A percentile compares a stretch with the other conserved stretches of the same genome.
Evolutionary conservation across 1,139 yeast genomes (phyloP).

Genomic region (Zhuliangozyma blackwelliae): DNA sequence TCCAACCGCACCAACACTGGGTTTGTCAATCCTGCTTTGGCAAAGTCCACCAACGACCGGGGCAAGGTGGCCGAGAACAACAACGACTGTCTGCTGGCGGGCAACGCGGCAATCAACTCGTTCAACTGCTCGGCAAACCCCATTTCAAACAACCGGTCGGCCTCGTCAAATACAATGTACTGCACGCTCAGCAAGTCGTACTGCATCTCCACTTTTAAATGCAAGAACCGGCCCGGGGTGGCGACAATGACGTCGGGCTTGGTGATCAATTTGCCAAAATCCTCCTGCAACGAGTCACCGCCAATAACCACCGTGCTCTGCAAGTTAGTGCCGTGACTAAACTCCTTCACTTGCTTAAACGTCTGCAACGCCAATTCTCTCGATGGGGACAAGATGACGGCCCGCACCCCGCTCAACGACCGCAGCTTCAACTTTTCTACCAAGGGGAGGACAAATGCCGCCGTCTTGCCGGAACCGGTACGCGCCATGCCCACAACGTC

Average conservation of each 20-base stretch:
- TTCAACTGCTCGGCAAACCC: constrained; percentile 94
- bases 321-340: constrained; percentile 77
- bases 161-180: constrained; percentile 95
- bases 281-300: constrained; percentile 96
- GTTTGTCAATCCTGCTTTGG: constrained; percentile 90
- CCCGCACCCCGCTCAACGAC: constrained; percentile 86
- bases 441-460: constrained; percentile 93
- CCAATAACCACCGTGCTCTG: constrained; percentile 83
- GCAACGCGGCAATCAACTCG: constrained; percentile 80
- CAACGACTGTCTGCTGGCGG: constrained; percentile 78
- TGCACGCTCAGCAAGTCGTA: constrained; percentile 78
- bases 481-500: constrained; percentile 99
- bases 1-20: constrained; percentile 91
- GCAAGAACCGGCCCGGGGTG: constrained; percentile 96
- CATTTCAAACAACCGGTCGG: constrained; percentile 95
- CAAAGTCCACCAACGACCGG: constrained; percentile 86
- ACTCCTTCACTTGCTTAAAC: constrained; percentile 81
- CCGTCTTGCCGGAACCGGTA: constrained; percentile 98
- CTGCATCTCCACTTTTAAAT: constrained; percentile 92
- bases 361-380: constrained; percentile 90
- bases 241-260: constrained; percentile 95
- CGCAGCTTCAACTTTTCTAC: constrained; percentile 65
- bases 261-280: constrained; percentile 85
- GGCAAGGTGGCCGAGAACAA: constrained; percentile 96
- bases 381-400: constrained; percentile 84